These are phyloP conservation scores for Pyrenophora teres DNA, from an alignment of 2,329 filamentous ascomycete genomes.

Conservation along the genomic window DNA sequence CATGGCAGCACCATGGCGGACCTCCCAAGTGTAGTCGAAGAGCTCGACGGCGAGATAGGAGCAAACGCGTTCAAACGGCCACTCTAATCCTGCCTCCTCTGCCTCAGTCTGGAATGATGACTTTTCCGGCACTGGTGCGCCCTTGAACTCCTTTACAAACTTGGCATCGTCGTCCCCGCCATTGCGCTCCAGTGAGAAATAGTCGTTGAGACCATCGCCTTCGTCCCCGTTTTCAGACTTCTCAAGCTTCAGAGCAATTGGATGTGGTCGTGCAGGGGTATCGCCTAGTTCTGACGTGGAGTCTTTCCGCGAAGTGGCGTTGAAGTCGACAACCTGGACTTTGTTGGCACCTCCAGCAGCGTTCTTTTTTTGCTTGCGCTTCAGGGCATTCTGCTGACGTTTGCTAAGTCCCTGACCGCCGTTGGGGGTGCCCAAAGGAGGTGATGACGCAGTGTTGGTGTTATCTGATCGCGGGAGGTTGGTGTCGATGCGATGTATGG, in stretches of 20 bases:
- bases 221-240: conserved; percentile 66
- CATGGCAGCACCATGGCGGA: conserved; percentile 94
- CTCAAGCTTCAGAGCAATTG: conserved; percentile 61
- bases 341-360: conserved; percentile 89
- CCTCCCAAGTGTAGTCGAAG: conserved; percentile 93
- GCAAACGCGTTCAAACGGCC: conserved; percentile 92
- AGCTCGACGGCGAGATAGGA: conserved; percentile 93
- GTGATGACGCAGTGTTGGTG: conserved; percentile 53
- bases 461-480: conserved; percentile 53
- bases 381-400: conserved; percentile 90
- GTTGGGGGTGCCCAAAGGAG: conserved; percentile 50
- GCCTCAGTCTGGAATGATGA: conserved; percentile 81
- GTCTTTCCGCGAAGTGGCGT: conserved; percentile 65
- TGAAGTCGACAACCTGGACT: conserved; percentile 85
- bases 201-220: conserved; percentile 62
- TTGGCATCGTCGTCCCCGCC: conserved; percentile 88
- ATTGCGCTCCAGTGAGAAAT: conserved; percentile 84
- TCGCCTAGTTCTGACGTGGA: conserved; percentile 63
- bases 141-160: conserved; percentile 94
- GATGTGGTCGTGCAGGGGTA: conserved; percentile 55
- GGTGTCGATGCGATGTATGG: conserved; percentile 58
- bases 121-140: conserved; percentile 77
- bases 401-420: conserved; percentile 69
- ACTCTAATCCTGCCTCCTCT: conserved; percentile 77
- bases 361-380: conserved; percentile 90